phyloP scores from a whole-genome alignment of 768 basidiomycete genomes.

The Termitomyces sp. region DNA sequence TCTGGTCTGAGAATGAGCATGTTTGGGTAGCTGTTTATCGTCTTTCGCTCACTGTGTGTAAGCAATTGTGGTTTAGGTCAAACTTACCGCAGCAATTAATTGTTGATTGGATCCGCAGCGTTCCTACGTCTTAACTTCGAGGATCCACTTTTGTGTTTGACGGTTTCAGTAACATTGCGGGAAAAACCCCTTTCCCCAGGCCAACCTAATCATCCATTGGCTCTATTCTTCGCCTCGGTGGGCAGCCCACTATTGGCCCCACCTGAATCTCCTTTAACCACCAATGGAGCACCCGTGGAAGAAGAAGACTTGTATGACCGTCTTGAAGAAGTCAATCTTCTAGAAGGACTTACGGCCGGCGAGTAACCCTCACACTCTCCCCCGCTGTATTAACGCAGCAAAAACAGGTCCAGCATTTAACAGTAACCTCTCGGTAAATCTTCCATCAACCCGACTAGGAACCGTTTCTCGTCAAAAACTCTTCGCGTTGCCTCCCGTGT shows the following conservation, averaged over 20 bases:
- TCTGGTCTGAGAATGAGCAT: constrained; percentile 56
- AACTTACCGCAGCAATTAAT: not conserved
- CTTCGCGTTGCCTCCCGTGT: constrained; percentile 52
- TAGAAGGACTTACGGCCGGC: constrained; percentile 63
- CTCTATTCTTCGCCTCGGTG: constrained; percentile 30
- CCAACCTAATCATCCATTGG: constrained; percentile 38
- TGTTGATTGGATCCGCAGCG: constrained; percentile 35
- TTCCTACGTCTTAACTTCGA: constrained; percentile 63
- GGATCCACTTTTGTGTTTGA: constrained; percentile 80
- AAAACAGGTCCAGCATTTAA: constrained; percentile 41
- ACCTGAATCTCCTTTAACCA: constrained; percentile 26
- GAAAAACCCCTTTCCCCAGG: constrained; percentile 57
- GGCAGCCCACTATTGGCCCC: constrained; percentile 29
- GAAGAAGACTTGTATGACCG: constrained; percentile 35
- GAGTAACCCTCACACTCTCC: constrained; percentile 12
- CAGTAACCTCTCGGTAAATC: constrained; percentile 26
- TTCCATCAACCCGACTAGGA: constrained; percentile 72
- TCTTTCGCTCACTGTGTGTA: constrained; percentile 74
- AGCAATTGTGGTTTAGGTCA: constrained; percentile 23
- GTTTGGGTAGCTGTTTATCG: constrained; percentile 80
- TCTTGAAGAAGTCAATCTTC: constrained; percentile 50
- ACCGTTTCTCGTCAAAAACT: constrained; percentile 60
- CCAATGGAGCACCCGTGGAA: constrained; percentile 22
- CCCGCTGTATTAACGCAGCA: not conserved
- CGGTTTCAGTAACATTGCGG: constrained; percentile 81